A percentile compares a stretch with the other conserved stretches of the same genome.
phyloP scores from a whole-genome alignment of 306 rosid species.

The Ceratonia siliqua region DNA sequence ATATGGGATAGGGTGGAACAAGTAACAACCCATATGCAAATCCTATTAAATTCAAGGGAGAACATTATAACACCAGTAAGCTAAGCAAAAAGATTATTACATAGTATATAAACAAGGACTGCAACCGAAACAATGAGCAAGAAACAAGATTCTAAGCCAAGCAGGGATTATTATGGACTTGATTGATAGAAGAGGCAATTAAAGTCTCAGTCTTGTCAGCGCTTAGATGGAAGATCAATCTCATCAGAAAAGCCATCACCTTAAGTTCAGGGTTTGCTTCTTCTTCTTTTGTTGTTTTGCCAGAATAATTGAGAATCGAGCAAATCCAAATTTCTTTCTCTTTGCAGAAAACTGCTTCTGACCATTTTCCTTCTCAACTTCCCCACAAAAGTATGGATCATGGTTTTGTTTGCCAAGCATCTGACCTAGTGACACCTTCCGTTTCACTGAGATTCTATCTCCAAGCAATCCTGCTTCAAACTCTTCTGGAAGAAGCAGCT shows the following conservation, averaged over 20 bases:
- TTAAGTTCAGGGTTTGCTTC: constrained; percentile 67
- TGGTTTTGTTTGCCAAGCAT: constrained; percentile 76
- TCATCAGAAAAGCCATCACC: constrained; percentile 42
- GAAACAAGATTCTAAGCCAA: constrained; percentile 30
- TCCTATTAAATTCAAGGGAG: not conserved
- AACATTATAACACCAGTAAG: too few species aligned
- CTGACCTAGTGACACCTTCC: constrained; percentile 84
- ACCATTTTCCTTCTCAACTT: constrained; percentile 55
- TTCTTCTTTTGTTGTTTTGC: constrained; percentile 75
- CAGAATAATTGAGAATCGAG: constrained; percentile 71
- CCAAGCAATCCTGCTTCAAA: constrained; percentile 42
- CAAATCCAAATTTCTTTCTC: constrained; percentile 87
- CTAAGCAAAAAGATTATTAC: not conserved
- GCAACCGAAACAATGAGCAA: constrained; percentile 11
- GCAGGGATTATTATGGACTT: too few species aligned
- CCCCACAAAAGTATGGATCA: constrained; percentile 45
- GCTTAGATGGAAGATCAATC: not conserved
- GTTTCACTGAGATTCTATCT: constrained; percentile 51
- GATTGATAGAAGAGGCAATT: constrained; percentile 11
- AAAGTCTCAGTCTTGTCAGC: constrained; percentile 11
- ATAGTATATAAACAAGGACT: constrained; percentile 6
- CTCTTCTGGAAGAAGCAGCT: constrained; percentile 67
- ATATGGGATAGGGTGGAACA: too few species aligned
- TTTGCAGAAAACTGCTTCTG: constrained; percentile 62
- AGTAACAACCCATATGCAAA: not conserved